Percentiles rank a stretch among this genome's conserved stretches.
Conservation (phyloP, 768 basidiomycete genomes). For the Mrakia frigida region DNA sequence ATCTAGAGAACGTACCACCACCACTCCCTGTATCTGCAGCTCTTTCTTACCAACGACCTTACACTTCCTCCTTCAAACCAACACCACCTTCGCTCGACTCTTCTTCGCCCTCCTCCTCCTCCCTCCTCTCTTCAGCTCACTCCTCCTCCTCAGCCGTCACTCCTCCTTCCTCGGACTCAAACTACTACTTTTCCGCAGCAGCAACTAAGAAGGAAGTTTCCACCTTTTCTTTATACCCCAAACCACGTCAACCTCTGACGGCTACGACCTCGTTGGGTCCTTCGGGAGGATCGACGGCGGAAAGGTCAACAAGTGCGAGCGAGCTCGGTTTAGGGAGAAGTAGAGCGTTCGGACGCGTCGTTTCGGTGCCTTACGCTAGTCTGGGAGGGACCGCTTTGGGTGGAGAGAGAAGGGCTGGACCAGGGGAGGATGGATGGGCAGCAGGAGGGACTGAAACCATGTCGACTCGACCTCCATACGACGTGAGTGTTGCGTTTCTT, state of each 20-base stretch:
- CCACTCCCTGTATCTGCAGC: neutral
- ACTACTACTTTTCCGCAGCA: neutral
- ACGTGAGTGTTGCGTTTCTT: slow-evolving; percentile 1
- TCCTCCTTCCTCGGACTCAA: neutral
- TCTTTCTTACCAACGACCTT: too few relatives aligned
- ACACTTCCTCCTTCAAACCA: too few relatives aligned
- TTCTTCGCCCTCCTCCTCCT: neutral
- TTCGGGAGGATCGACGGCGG: neutral
- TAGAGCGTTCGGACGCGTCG: slow-evolving; percentile 4
- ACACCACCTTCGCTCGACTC: neutral
- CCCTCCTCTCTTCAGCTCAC: neutral
- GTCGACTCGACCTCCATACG: neutral
- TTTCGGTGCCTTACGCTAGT: neutral
- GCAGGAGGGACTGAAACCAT: neutral
- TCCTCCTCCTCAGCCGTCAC: slow-evolving; percentile 16
- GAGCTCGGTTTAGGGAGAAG: neutral
- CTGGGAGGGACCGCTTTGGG: neutral
- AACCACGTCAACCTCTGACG: neutral
- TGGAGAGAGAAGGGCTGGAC: neutral
- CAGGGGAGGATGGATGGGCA: neutral
- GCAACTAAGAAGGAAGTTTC: neutral
- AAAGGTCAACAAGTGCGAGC: slow-evolving; percentile 4
- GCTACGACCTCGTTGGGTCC: slow-evolving; percentile 6
- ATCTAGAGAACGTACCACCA: neutral
- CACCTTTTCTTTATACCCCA: slow-evolving; percentile 1